Evolutionary conservation across 1,284 basidiomycete species (phyloP).

Genomic region (Trametes versicolor): DNA sequence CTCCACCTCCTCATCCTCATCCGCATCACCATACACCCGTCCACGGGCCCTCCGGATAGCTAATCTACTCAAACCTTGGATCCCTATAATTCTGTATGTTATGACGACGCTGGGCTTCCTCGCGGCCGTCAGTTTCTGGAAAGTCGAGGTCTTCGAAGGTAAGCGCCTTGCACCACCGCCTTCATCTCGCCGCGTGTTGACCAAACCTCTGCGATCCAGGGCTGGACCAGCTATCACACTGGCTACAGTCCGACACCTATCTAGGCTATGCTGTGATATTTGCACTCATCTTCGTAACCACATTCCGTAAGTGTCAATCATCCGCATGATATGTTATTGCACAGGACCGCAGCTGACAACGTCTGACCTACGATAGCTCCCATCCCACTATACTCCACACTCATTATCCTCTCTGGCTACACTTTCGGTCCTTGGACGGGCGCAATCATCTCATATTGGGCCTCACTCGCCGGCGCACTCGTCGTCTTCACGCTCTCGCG

Average conservation of each 20-base stretch:
- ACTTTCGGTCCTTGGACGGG: slow-evolving; percentile 86
- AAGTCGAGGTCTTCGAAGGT: slow-evolving; percentile 77
- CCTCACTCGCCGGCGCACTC: slow-evolving; percentile 84
- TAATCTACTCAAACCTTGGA: slow-evolving; percentile 71
- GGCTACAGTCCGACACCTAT: slow-evolving; percentile 72
- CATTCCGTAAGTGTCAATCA: slow-evolving; percentile 71
- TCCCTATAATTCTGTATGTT: slow-evolving; percentile 75
- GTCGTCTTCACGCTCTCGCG: slow-evolving; percentile 83
- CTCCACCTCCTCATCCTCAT: slow-evolving; percentile 32
- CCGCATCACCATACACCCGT: slow-evolving; percentile 52
- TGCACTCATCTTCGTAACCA: slow-evolving; percentile 82
- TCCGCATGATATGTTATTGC: slow-evolving; percentile 7
- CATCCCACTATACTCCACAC: slow-evolving; percentile 86
- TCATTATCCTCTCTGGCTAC: slow-evolving; percentile 89
- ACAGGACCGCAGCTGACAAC: slow-evolving; percentile 33
- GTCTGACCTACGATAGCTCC: slow-evolving; percentile 62
- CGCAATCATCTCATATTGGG: slow-evolving; percentile 83
- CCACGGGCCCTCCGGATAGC: slow-evolving; percentile 63
- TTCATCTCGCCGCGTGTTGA: slow-evolving; percentile 7
- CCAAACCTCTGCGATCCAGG: slow-evolving; percentile 49
- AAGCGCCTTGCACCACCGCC: slow-evolving; percentile 41
- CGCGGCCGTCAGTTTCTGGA: slow-evolving; percentile 78
- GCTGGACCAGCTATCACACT: slow-evolving; percentile 77
- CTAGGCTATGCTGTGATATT: slow-evolving; percentile 80
- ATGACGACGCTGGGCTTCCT: slow-evolving; percentile 75